phyloP scores from a whole-genome alignment of 257 asterid species.

The Solanum paucissectum region DNA sequence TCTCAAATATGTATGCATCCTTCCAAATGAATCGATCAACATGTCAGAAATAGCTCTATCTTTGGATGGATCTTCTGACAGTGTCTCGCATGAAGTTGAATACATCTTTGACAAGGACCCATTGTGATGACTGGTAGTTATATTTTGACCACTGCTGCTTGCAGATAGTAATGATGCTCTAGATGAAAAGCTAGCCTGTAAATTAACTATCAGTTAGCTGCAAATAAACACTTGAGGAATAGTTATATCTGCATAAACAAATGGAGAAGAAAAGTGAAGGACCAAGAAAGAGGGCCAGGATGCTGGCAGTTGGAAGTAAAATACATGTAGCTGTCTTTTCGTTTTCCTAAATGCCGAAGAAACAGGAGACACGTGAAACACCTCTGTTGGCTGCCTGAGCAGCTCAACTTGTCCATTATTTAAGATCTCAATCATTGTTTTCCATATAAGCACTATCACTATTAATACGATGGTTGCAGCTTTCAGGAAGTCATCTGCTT shows the following conservation, averaged over 20 bases:
- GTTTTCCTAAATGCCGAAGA: neutral
- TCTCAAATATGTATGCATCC: conserved; percentile 80
- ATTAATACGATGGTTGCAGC: neutral
- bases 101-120: conserved; percentile 23
- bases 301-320: neutral
- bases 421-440: neutral
- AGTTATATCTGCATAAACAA: neutral
- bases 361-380: neutral
- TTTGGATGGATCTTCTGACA: conserved; percentile 26
- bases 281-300: neutral
- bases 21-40: conserved; percentile 85
- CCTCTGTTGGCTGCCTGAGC: neutral
- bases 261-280: neutral
- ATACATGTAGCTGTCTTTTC: neutral
- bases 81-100: conserved; percentile 42
- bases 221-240: neutral
- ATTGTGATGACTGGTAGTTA: conserved; percentile 9
- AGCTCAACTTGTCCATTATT: neutral
- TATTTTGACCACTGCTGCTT: conserved; percentile 12
- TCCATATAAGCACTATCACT: neutral
- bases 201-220: conserved; percentile 4
- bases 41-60: conserved; percentile 42
- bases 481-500: neutral
- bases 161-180: conserved; percentile 14
- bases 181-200: conserved; percentile 30